Conservation (phyloP, 768 basidiomycete genomes). For the Amanita molliuscula region DNA sequence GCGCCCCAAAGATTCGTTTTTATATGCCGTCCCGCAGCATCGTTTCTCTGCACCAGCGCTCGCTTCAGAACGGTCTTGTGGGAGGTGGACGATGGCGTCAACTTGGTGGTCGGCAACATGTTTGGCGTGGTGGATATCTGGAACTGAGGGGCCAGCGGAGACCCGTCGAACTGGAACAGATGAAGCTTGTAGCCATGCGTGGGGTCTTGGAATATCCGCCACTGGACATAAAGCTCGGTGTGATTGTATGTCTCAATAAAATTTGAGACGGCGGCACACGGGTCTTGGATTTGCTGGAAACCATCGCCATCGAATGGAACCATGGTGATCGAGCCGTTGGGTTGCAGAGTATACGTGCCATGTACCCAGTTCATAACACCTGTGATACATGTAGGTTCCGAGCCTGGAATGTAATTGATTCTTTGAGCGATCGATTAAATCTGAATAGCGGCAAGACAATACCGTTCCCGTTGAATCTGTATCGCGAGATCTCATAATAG, state of each 20-base stretch:
- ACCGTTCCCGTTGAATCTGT: slow-evolving; percentile 87
- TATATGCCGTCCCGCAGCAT: slow-evolving; percentile 15
- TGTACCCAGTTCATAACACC: slow-evolving; percentile 88
- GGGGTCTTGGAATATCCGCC: slow-evolving; percentile 68
- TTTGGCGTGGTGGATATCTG: slow-evolving; percentile 60
- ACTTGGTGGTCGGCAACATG: slow-evolving; percentile 70
- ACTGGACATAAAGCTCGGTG: slow-evolving; percentile 52
- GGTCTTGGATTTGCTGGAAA: slow-evolving; percentile 90
- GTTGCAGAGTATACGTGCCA: slow-evolving; percentile 55
- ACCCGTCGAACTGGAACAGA: slow-evolving; percentile 69
- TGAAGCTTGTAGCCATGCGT: slow-evolving; percentile 57
- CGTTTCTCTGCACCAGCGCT: slow-evolving; percentile 13
- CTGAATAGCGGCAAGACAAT: neutral
- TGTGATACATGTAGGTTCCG: slow-evolving; percentile 81
- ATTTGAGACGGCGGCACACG: slow-evolving; percentile 82
- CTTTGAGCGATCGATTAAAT: slow-evolving; percentile 1
- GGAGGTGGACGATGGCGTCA: slow-evolving; percentile 43
- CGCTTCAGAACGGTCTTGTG: slow-evolving; percentile 13
- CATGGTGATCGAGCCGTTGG: slow-evolving; percentile 76
- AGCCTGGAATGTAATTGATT: slow-evolving; percentile 33
- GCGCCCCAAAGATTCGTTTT: slow-evolving; percentile 16
- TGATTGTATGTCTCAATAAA: slow-evolving; percentile 79
- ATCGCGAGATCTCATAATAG: slow-evolving; percentile 84
- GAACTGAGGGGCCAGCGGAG: slow-evolving; percentile 64
- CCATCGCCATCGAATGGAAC: slow-evolving; percentile 69